These are phyloP conservation scores for Oryza rufipogon DNA, from an alignment of 176 grass and related monocot genomes.

Conservation along the genomic window DNA sequence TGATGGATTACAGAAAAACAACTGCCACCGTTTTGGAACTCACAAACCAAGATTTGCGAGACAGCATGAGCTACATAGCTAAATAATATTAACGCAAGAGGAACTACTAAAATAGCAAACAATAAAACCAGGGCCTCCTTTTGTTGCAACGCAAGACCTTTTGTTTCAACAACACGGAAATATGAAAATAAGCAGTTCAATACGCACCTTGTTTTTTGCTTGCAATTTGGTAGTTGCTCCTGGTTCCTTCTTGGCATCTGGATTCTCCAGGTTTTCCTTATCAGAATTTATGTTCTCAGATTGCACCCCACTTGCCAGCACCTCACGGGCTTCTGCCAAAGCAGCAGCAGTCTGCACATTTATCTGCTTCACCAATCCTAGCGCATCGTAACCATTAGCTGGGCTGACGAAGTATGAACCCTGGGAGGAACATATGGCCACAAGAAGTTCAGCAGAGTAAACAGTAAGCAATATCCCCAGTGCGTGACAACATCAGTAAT, in stretches of 20 bases:
- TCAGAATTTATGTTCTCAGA: constrained; percentile 25
- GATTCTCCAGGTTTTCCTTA: constrained; percentile 58
- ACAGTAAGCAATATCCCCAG: not conserved
- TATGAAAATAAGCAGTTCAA: constrained; percentile 2
- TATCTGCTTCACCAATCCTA: constrained; percentile 71
- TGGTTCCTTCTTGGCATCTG: constrained; percentile 24
- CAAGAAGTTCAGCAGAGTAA: constrained; percentile 26
- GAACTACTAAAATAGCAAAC: not conserved
- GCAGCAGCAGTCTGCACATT: constrained; percentile 66
- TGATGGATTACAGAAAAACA: not conserved
- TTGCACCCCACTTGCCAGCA: constrained; percentile 60
- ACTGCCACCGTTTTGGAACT: constrained; percentile 1
- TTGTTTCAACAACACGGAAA: not conserved
- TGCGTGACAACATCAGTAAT: not conserved
- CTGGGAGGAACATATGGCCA: constrained; percentile 50
- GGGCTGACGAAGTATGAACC: constrained; percentile 81
- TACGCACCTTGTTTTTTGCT: constrained; percentile 51
- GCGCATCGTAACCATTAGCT: constrained; percentile 64
- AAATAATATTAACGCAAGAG: not conserved
- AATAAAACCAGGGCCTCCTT: not conserved
- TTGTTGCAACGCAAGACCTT: not conserved
- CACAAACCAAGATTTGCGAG: too few species aligned
- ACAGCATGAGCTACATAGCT: not conserved
- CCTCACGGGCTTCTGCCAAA: constrained; percentile 70
- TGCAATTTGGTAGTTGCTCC: constrained; percentile 49